These are phyloP conservation scores for Aspergillus nomiae DNA, from an alignment of 2,329 filamentous ascomycete genomes.

Conservation along the genomic window DNA sequence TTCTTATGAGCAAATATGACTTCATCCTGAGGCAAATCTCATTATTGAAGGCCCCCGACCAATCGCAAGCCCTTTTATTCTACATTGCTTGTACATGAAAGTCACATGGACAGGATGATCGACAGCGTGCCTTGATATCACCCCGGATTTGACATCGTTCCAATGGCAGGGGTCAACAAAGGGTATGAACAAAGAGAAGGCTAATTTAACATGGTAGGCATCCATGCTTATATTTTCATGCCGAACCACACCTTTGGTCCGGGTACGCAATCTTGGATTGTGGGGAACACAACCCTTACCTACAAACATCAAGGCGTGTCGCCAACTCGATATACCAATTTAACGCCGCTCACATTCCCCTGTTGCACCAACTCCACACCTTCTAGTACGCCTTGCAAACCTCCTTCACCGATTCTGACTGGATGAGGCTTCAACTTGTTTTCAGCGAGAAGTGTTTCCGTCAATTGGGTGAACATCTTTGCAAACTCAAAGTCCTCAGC, in stretches of 20 bases:
- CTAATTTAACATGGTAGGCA: neutral
- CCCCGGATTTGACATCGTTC: neutral
- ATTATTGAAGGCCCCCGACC: neutral
- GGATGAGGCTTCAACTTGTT: neutral
- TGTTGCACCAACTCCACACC: neutral
- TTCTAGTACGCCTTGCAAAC: neutral
- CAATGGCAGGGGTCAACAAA: neutral
- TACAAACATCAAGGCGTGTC: neutral
- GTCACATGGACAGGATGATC: neutral
- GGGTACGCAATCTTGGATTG: neutral
- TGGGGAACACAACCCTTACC: neutral
- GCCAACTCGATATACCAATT: neutral
- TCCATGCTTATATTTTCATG: neutral
- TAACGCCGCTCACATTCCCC: neutral
- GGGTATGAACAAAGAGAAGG: neutral
- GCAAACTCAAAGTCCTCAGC: neutral
- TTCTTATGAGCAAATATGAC: neutral
- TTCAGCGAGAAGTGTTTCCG: neutral
- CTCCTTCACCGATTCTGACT: neutral
- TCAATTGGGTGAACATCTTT: neutral
- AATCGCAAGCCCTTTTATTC: neutral
- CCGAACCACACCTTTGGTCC: neutral
- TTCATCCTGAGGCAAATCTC: neutral
- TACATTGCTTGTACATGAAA: neutral
- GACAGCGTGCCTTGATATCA: neutral